These are phyloP conservation scores for Anthracocystis panici-leucophaei DNA, from an alignment of 1,284 basidiomycete genomes.

Conservation along the genomic window DNA sequence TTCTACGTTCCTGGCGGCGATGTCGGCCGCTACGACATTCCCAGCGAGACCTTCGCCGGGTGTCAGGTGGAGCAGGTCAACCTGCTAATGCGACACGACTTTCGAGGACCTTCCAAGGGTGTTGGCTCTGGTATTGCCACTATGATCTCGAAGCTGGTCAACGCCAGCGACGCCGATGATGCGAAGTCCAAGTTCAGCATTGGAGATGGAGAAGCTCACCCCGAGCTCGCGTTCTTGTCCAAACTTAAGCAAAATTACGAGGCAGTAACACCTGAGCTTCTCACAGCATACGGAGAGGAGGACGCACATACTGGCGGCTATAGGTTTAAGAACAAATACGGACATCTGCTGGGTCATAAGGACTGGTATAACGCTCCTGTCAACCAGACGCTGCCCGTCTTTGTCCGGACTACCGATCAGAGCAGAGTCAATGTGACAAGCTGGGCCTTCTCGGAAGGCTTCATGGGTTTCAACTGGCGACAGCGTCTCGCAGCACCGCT, in stretches of 20 bases:
- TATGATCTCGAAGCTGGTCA: constrained; percentile 26
- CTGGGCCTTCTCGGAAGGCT: constrained; percentile 21
- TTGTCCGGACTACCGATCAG: constrained; percentile 27
- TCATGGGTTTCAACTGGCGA: constrained; percentile 23
- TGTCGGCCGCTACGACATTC: constrained; percentile 17
- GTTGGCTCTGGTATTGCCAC: constrained; percentile 20
- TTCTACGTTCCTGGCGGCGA: constrained; percentile 26
- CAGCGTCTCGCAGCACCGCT: constrained; percentile 18
- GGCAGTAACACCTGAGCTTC: constrained; percentile 23
- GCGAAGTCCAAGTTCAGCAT: constrained; percentile 8
- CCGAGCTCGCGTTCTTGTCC: constrained; percentile 22
- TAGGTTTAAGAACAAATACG: constrained; percentile 19
- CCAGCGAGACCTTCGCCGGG: constrained; percentile 1
- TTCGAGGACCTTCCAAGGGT: constrained; percentile 29
- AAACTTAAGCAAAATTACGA: constrained; percentile 14
- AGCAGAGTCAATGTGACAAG: constrained; percentile 25
- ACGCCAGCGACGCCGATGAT: constrained; percentile 13
- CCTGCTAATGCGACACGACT: constrained; percentile 31
- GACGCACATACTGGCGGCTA: constrained; percentile 26
- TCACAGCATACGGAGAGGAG: constrained; percentile 22
- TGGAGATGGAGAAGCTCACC: constrained; percentile 17
- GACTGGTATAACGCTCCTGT: constrained; percentile 28
- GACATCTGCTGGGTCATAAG: constrained; percentile 12
- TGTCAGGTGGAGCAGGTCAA: constrained; percentile 31
- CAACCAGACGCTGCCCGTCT: constrained; percentile 22